phyloP scores from a whole-genome alignment of 2,329 filamentous ascomycete genomes.

The Coniochaeta prunicola region DNA sequence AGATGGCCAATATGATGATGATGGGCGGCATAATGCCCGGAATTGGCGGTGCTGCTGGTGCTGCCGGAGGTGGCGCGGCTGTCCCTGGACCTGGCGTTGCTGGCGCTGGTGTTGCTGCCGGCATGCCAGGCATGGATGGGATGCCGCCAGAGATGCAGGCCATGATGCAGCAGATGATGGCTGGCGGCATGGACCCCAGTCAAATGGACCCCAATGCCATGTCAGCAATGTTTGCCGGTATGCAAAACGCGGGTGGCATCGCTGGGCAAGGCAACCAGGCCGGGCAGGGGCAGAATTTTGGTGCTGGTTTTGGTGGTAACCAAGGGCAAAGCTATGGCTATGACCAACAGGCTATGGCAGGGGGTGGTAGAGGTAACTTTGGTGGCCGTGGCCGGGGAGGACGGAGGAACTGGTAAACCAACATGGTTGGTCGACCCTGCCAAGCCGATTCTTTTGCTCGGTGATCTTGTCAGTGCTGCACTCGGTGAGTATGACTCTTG shows the following conservation, averaged over 20 bases:
- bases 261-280: constrained; percentile 34
- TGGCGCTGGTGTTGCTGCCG: constrained; percentile 16
- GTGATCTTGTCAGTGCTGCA: background rate
- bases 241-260: constrained; percentile 40
- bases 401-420: constrained; percentile 13
- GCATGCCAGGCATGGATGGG: constrained; percentile 47
- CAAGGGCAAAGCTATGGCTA: constrained; percentile 33
- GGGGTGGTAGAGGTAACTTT: constrained; percentile 19
- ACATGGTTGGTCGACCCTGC: background rate
- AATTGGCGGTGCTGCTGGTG: constrained; percentile 32
- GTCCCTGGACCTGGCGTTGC: constrained; percentile 7
- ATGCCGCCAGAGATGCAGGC: constrained; percentile 57
- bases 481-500: background rate
- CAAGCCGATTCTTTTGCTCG: background rate
- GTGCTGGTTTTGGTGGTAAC: constrained; percentile 40
- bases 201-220: constrained; percentile 57
- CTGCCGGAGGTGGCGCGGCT: constrained; percentile 2
- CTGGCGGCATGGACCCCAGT: constrained; percentile 55
- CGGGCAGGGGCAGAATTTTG: constrained; percentile 44
- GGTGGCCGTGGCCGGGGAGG: constrained; percentile 24
- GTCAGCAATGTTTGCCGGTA: constrained; percentile 52
- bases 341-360: constrained; percentile 38
- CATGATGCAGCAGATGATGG: constrained; percentile 67
- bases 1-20: constrained; percentile 64
- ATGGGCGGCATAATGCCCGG: constrained; percentile 43